Evolutionary conservation across 441 rosid species (phyloP).

Genomic region (Melianthus villosus): DNA sequence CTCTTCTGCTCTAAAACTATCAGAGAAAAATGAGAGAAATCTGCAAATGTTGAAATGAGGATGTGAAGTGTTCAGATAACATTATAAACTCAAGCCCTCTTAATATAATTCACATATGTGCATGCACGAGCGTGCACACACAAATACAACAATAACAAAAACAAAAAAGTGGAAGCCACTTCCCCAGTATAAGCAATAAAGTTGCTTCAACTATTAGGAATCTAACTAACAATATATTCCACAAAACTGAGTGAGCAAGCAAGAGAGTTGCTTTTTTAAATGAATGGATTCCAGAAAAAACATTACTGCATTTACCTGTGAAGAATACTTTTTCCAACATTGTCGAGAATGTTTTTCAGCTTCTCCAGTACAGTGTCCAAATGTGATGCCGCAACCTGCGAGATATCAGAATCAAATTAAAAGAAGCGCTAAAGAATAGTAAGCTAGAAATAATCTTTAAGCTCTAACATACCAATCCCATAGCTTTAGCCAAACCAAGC

Average conservation of each 20-base stretch:
- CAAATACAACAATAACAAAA: too few relatives aligned
- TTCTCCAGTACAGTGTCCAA: constrained; percentile 89
- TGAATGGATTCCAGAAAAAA: neutral
- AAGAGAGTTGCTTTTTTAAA: too few relatives aligned
- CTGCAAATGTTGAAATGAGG: too few relatives aligned
- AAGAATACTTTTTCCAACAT: constrained; percentile 66
- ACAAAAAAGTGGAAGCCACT: too few relatives aligned
- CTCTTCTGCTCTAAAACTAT: constrained; percentile 61
- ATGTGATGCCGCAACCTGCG: constrained; percentile 96
- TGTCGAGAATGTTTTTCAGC: constrained; percentile 78
- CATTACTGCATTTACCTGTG: constrained; percentile 39
- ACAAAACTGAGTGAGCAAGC: too few relatives aligned
- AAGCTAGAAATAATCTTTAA: constrained; percentile 7
- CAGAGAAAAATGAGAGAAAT: constrained; percentile 75
- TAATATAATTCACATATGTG: too few relatives aligned
- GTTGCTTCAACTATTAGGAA: too few relatives aligned
- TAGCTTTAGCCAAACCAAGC: constrained; percentile 97
- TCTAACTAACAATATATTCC: too few relatives aligned
- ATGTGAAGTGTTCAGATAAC: too few relatives aligned
- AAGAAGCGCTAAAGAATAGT: neutral
- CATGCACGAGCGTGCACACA: too few relatives aligned
- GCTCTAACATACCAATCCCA: constrained; percentile 67
- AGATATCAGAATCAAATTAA: neutral
- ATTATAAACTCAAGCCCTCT: too few relatives aligned
- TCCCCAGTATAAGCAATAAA: too few relatives aligned